Evolutionary conservation across 352 stramenopile genomes (phyloP).

Genomic region (Globisporangium orthogonon): DNA sequence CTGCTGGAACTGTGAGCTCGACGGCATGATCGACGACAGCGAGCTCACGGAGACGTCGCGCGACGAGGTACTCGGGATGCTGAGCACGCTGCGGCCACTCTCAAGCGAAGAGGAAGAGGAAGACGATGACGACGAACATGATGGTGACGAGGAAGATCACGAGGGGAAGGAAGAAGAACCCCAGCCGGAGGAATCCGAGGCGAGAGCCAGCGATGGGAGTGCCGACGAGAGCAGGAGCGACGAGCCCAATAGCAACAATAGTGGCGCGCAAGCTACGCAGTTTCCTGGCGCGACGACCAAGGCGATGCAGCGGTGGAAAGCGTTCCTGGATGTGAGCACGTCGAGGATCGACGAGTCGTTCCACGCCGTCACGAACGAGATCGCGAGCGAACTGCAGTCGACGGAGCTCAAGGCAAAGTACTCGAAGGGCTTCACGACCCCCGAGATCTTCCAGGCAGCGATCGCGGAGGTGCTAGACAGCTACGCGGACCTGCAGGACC

Average conservation of each 20-base stretch:
- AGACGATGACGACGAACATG: conserved; percentile 10
- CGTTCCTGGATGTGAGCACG: conserved; percentile 59
- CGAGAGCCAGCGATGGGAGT: background rate
- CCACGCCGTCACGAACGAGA: conserved; percentile 37
- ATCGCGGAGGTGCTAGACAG: conserved; percentile 30
- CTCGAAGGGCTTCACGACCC: conserved; percentile 50
- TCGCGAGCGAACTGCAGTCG: conserved; percentile 39
- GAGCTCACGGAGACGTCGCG: conserved; percentile 50
- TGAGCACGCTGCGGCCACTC: conserved; percentile 30
- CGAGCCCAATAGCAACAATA: conserved; percentile 4
- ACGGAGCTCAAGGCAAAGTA: conserved; percentile 34
- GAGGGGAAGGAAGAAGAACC: conserved; percentile 3
- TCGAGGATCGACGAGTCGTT: conserved; percentile 39
- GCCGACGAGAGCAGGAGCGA: conserved; percentile 5
- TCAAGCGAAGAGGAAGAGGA: conserved; percentile 13
- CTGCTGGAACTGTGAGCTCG: conserved; percentile 74
- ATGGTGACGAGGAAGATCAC: conserved; percentile 7
- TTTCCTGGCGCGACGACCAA: conserved; percentile 16
- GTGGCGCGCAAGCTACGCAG: background rate
- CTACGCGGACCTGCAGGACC: conserved; percentile 30
- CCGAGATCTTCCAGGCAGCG: conserved; percentile 32
- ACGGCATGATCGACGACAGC: conserved; percentile 71
- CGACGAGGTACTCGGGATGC: conserved; percentile 36
- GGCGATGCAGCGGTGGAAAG: conserved; percentile 46
- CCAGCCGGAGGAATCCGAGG: background rate